phyloP scores from a whole-genome alignment of 1,139 yeast species.

The Ogataea hybrid region DNA sequence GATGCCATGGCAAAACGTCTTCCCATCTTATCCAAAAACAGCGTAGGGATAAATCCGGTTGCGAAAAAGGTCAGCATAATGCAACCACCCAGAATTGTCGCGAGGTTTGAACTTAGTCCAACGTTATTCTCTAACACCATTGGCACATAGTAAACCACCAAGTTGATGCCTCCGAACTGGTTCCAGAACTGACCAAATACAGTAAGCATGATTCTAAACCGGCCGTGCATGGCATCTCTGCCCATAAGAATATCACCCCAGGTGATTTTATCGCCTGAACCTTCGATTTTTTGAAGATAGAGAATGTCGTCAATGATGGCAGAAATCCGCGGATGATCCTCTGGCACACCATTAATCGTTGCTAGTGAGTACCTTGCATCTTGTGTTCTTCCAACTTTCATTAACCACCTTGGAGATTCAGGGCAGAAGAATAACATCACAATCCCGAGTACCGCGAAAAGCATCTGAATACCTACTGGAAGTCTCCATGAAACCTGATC shows the following conservation, averaged over 20 bases:
- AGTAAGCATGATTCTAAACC: constrained; percentile 10
- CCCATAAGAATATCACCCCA: no score
- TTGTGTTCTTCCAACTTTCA: constrained; percentile 33
- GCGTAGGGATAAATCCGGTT: constrained; percentile 17
- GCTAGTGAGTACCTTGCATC: no score
- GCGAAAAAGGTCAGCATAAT: constrained; percentile 13
- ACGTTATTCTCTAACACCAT: constrained; percentile 12
- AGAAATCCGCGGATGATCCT: no score
- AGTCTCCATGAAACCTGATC: constrained; percentile 46
- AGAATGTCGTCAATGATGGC: no score
- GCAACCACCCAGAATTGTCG: constrained; percentile 16
- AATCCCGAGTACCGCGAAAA: constrained; percentile 43
- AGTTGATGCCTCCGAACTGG: constrained; percentile 14
- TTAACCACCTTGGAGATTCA: constrained; percentile 67
- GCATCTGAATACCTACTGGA: constrained; percentile 53
- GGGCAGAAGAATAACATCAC: constrained; percentile 43
- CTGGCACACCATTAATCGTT: no score
- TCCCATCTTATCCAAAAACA: constrained; percentile 19
- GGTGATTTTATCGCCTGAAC: no score
- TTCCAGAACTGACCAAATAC: constrained; percentile 12
- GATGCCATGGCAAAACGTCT: constrained; percentile 15
- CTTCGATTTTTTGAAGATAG: no score
- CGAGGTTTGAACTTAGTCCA: constrained; percentile 8
- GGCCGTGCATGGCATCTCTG: constrained; percentile 13
- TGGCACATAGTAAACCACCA: constrained; percentile 14